These are phyloP conservation scores for Gloeostereum incarnatum DNA, from an alignment of 768 basidiomycete genomes.

Conservation along the genomic window DNA sequence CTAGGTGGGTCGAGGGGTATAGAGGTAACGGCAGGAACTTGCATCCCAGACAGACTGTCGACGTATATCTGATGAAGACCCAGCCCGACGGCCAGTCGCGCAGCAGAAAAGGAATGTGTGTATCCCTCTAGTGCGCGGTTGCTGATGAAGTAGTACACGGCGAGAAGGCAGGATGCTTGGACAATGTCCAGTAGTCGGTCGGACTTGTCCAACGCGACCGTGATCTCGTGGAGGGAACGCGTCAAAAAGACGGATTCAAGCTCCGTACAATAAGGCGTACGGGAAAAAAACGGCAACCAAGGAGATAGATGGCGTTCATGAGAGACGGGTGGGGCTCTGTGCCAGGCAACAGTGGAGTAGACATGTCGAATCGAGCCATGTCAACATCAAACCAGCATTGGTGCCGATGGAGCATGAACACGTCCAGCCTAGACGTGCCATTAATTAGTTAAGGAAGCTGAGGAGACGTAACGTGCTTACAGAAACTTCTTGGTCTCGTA, in stretches of 20 bases:
- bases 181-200: conserved; percentile 50
- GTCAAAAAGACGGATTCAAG: conserved; percentile 40
- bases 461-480: conserved; percentile 16
- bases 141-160: conserved; percentile 51
- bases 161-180: conserved; percentile 51
- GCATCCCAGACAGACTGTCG: conserved; percentile 3
- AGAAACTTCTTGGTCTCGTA: conserved; percentile 25
- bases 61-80: conserved; percentile 44
- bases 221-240: conserved; percentile 39
- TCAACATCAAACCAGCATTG: conserved; percentile 51
- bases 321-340: conserved; percentile 46
- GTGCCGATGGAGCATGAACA: conserved; percentile 46
- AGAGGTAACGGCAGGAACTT: conserved; percentile 13
- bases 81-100: conserved; percentile 52
- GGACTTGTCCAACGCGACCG: conserved; percentile 41
- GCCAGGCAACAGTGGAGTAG: too few relatives aligned
- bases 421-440: conserved; percentile 29
- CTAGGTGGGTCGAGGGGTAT: conserved; percentile 23
- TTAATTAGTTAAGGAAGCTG: too few relatives aligned
- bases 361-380: conserved; percentile 18
- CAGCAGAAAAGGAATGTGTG: conserved; percentile 49
- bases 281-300: conserved; percentile 43
- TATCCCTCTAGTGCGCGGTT: conserved; percentile 49
- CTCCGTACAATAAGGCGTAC: conserved; percentile 21
- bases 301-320: conserved; percentile 50